These are phyloP conservation scores for Lycium barbarum DNA, from an alignment of 257 asterid species.

Conservation along the genomic window DNA sequence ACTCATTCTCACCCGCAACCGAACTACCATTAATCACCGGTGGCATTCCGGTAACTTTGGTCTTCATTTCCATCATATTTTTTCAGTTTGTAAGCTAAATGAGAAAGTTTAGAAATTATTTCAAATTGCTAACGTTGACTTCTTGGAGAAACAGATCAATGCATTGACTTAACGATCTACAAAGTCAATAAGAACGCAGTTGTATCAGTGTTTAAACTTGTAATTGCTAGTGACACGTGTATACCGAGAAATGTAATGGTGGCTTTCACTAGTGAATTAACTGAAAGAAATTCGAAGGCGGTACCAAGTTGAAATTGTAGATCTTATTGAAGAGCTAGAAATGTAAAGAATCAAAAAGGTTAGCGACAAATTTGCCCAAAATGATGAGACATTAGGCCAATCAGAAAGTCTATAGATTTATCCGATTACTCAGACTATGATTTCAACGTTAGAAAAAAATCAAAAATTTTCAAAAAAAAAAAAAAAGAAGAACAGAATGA, in stretches of 20 bases:
- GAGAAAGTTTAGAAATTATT: neutral
- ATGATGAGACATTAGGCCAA: neutral
- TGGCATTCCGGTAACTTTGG: conserved; percentile 30
- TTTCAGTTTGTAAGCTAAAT: neutral
- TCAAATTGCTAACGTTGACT: neutral
- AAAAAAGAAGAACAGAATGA: neutral
- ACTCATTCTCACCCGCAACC: conserved; percentile 35
- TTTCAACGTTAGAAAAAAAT: neutral
- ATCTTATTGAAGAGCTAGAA: conserved; percentile 18
- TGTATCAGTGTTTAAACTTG: no score
- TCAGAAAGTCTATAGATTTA: neutral
- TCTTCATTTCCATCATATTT: conserved; percentile 41
- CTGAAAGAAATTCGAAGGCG: conserved; percentile 17
- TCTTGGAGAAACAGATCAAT: conserved; percentile 23
- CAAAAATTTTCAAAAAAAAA: neutral
- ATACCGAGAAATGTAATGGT: no score
- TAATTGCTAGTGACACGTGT: no score
- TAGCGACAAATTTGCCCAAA: conserved; percentile 1
- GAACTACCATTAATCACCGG: conserved; percentile 21
- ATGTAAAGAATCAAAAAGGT: neutral
- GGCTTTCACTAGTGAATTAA: no score
- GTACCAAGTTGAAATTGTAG: neutral
- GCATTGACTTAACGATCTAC: conserved; percentile 25
- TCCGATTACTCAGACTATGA: neutral
- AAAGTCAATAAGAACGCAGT: no score